Conservation (phyloP, 2,329 filamentous ascomycete species). For the Trichophaea hybrida region DNA sequence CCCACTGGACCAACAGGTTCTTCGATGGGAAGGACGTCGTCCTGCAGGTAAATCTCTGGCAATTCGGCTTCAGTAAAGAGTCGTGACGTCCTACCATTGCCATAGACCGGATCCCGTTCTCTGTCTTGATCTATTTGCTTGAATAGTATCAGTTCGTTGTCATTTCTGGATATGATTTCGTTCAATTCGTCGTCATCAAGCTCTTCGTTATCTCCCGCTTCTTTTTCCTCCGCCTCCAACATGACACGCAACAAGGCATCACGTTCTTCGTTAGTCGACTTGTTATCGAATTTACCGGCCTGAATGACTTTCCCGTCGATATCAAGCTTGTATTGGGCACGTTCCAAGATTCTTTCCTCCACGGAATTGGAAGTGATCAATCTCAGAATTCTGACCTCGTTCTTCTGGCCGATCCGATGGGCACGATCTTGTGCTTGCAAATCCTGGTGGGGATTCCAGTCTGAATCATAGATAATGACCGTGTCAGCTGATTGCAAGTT, state of each 20-base stretch:
- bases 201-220: slow-evolving; percentile 67
- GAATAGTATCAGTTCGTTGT: slow-evolving; percentile 64
- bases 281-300: slow-evolving; percentile 98
- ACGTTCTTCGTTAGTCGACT: slow-evolving; percentile 94
- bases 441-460: slow-evolving; percentile 99
- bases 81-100: slow-evolving; percentile 51
- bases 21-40: slow-evolving; percentile 45
- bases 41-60: slow-evolving; percentile 87
- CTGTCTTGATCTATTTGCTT: slow-evolving; percentile 71
- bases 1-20: slow-evolving; percentile 38
- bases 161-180: slow-evolving; percentile 76
- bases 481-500: slow-evolving; percentile 97
- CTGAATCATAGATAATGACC: slow-evolving; percentile 98
- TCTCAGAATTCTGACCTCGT: slow-evolving; percentile 90
- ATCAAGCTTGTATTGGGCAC: slow-evolving; percentile 92
- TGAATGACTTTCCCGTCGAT: slow-evolving; percentile 99
- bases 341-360: slow-evolving; percentile 95
- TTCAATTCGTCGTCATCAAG: slow-evolving; percentile 99
- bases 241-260: slow-evolving; percentile 92
- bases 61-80: slow-evolving; percentile 78
- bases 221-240: slow-evolving; percentile 61
- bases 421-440: slow-evolving; percentile 98
- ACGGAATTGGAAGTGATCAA: slow-evolving; percentile 94
- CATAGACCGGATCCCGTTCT: slow-evolving; percentile 51
- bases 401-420: slow-evolving; percentile 99